Conservation (phyloP, 257 asterid species). For the Datura wrightii region DNA sequence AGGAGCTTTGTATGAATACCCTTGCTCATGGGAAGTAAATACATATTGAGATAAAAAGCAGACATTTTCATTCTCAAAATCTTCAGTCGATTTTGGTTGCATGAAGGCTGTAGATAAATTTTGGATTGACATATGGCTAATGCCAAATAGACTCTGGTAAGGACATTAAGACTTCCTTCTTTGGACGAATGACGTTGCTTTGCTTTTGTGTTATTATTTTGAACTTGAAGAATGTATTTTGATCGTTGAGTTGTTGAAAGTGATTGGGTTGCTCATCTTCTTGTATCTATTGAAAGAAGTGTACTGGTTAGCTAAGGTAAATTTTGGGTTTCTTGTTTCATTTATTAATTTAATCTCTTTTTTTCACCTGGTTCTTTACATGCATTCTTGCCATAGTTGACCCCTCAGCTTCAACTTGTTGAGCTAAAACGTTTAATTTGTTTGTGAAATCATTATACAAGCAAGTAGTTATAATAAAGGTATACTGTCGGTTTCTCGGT, state of each 20-base stretch:
- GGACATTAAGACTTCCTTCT: neutral
- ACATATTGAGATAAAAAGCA: no score
- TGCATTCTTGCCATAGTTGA: neutral
- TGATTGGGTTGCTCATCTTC: neutral
- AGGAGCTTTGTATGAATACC: no score
- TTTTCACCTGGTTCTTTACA: neutral
- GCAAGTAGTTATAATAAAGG: neutral
- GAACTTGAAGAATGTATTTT: neutral
- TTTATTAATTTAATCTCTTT: neutral
- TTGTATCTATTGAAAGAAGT: constrained; percentile 6
- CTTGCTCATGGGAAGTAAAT: no score
- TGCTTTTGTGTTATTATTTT: neutral
- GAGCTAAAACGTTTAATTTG: neutral
- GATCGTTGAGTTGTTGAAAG: neutral
- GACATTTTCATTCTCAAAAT: neutral
- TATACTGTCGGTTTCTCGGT: neutral
- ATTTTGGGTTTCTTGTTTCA: neutral
- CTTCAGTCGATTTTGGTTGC: neutral
- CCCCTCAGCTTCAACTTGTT: neutral
- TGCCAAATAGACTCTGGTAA: neutral
- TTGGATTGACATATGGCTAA: neutral
- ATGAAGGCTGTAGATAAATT: neutral
- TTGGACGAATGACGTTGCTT: neutral
- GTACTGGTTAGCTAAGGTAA: neutral
- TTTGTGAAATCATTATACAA: neutral